Percentiles rank a stretch among this genome's conserved stretches.
phyloP scores from a whole-genome alignment of 495 filamentous ascomycete species.

The Penicillium tannophilum region DNA sequence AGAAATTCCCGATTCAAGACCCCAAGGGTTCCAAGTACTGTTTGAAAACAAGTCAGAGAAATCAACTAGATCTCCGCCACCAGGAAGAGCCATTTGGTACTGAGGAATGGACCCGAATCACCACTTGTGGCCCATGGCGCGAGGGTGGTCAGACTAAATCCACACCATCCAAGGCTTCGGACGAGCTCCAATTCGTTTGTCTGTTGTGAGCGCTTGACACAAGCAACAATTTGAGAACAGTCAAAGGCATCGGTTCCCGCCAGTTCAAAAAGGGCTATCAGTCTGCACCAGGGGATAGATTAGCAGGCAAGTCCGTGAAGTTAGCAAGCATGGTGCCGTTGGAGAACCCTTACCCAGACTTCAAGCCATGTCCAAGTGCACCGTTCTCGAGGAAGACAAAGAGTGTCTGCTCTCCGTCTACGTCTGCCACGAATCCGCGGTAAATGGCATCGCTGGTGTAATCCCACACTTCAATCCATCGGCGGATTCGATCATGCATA shows the following conservation, averaged over 20 bases:
- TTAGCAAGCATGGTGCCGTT: neutral
- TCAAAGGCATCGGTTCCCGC: slow-evolving; percentile 66
- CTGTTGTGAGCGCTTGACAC: slow-evolving; percentile 67
- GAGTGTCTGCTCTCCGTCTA: slow-evolving; percentile 66
- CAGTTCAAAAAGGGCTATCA: slow-evolving; percentile 90
- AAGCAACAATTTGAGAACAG: slow-evolving; percentile 78
- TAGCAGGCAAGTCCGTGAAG: neutral
- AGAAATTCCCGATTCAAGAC: neutral
- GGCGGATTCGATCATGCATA: slow-evolving; percentile 43
- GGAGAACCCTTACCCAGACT: slow-evolving; percentile 71
- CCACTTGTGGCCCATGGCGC: slow-evolving; percentile 62
- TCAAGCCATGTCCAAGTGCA: slow-evolving; percentile 72
- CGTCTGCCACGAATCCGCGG: slow-evolving; percentile 74
- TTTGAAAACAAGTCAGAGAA: neutral
- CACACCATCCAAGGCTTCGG: slow-evolving; percentile 88
- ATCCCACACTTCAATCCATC: slow-evolving; percentile 84
- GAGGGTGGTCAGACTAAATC: slow-evolving; percentile 79
- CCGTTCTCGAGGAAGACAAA: slow-evolving; percentile 85
- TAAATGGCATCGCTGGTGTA: slow-evolving; percentile 81
- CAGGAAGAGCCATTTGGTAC: slow-evolving; percentile 80
- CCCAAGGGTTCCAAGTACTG: neutral
- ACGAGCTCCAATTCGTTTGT: slow-evolving; percentile 64
- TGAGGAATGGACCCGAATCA: slow-evolving; percentile 55
- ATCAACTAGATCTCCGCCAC: slow-evolving; percentile 65
- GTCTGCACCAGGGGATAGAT: slow-evolving; percentile 47